These are phyloP conservation scores for Allomyces macrogynus DNA, from an alignment of 192 early-diverging fungal species.

Conservation along the genomic window DNA sequence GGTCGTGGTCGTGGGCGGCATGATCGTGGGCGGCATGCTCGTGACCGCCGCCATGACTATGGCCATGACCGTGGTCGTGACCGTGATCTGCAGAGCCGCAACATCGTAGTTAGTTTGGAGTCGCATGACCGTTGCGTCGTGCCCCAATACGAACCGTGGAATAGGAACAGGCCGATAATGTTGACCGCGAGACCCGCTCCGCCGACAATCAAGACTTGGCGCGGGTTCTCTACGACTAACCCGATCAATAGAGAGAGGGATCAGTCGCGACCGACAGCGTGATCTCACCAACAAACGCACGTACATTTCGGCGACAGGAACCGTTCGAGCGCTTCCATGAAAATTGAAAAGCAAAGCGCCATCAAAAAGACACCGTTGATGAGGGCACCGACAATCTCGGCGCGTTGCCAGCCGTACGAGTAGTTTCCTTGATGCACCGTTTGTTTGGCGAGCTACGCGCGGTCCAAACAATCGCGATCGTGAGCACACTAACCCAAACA, in stretches of 20 bases:
- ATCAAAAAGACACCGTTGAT: conserved; percentile 80
- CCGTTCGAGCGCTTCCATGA: conserved; percentile 67
- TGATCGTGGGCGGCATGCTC: conserved; percentile 9
- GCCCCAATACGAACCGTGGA: conserved; percentile 29
- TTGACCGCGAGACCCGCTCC: conserved; percentile 56
- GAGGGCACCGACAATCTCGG: conserved; percentile 80
- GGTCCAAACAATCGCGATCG: background rate
- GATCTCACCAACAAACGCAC: background rate
- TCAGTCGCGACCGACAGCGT: background rate
- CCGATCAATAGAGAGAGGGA: background rate
- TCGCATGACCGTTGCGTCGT: background rate
- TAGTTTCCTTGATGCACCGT: conserved; percentile 35
- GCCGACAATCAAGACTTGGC: conserved; percentile 57
- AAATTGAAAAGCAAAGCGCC: conserved; percentile 73
- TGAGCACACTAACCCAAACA: background rate
- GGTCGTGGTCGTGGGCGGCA: conserved; percentile 6
- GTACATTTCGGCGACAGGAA: conserved; percentile 43
- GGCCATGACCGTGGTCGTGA: conserved; percentile 14
- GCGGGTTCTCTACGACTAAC: conserved; percentile 45
- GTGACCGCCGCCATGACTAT: conserved; percentile 14
- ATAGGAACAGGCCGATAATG: conserved; percentile 57
- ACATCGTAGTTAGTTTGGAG: background rate
- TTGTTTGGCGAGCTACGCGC: conserved; percentile 31
- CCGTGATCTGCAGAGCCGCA: conserved; percentile 1
- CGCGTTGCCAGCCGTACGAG: conserved; percentile 79